These are phyloP conservation scores for Pseudoscleropodium purum DNA, from an alignment of 225 moss, liverwort and hornwort species.

Conservation along the genomic window DNA sequence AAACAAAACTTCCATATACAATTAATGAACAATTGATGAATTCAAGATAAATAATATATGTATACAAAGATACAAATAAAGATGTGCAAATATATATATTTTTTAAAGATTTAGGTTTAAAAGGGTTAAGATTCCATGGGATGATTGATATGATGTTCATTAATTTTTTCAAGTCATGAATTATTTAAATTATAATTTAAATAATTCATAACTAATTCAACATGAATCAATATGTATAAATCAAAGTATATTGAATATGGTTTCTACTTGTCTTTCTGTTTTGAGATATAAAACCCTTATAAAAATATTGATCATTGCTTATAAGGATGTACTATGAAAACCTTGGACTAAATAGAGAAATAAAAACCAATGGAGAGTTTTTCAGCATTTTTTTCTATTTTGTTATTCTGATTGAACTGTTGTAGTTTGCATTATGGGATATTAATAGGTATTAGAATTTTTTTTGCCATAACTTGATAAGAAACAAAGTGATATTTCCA, in stretches of 20 bases:
- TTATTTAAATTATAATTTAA: background rate
- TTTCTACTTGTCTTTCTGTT: background rate
- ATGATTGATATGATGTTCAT: background rate
- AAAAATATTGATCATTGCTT: background rate
- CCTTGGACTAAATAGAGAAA: background rate
- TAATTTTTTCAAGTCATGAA: background rate
- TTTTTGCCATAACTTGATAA: rapidly evolving
- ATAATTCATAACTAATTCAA: background rate
- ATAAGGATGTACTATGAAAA: background rate
- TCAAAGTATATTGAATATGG: background rate
- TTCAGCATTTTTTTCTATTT: rapidly evolving
- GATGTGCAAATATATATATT: background rate
- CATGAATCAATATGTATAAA: background rate
- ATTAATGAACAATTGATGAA: background rate
- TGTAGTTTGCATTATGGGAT: background rate
- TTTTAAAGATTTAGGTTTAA: background rate
- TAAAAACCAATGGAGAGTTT: rapidly evolving
- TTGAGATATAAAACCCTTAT: background rate
- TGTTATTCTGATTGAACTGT: background rate
- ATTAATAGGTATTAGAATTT: too few relatives aligned
- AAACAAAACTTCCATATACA: background rate
- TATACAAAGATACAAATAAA: background rate
- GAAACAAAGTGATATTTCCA: background rate
- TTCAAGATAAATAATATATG: background rate
- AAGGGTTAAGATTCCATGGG: background rate